Evolutionary conservation across 257 asterid species (phyloP), one percentile per base, ranked within the genome.

Genomic region (Nyctanthes arbortristis): DNA sequence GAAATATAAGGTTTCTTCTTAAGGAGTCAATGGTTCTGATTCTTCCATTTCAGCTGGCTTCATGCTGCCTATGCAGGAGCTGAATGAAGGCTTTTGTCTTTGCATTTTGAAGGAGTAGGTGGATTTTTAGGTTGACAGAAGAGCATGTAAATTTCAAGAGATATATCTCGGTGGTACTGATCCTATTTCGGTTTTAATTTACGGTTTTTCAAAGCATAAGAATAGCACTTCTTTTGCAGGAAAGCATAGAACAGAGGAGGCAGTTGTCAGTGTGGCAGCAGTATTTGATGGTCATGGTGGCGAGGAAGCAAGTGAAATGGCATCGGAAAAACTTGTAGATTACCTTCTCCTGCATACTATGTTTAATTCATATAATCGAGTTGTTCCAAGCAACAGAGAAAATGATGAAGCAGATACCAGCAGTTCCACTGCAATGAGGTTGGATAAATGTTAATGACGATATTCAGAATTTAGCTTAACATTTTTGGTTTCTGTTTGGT

Each of bases 261-360:
- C 70, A 56, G 54, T 33, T 14, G 3, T 84, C 40, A 84, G 91
- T 68, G 69, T 87, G 45, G 96, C 92, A 36, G 92, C 92, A 47
- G 72, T 89, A 66, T 88, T 91, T 67, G 97, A 87, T 81, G 97
- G 97, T 57, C 97, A 89, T 73, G 91, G 86, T 64, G 97, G 97
- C 34, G 54, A 69, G 18, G 91, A 91, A 84, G 95, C 89, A 22
- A 84, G 96, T 83, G 91, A 84, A 65, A 67, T 85, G 86, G 93
- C 96, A 66, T 91, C 96, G 22, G 64, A 62, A 39, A 84, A 61
- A 69, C 67, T 88, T n/a, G 36, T 77, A 54, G 78, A 69, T 78
- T 89, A 89, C 70, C 76, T 87, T 80, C 66, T 54, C 37, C 45
- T 79, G 70, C 79, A 91, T 77, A 82, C 45, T 45, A 70, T 74